phyloP scores from a whole-genome alignment of 1,284 basidiomycete species.

The Austroboletus novae-zelandiae region DNA sequence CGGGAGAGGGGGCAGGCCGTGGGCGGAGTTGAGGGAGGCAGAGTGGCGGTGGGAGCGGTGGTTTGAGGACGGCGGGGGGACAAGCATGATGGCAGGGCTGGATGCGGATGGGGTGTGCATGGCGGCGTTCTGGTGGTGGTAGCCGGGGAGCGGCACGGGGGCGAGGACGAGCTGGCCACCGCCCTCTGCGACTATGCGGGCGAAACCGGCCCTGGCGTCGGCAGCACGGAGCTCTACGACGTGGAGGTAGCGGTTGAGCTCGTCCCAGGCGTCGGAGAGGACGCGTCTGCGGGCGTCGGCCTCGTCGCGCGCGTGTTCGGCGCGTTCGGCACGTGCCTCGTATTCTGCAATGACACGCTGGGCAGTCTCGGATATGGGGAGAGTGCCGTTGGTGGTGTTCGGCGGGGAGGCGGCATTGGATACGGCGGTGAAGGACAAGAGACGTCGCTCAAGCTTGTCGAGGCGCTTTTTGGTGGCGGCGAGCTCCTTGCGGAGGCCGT shows the following conservation, averaged over 20 bases:
- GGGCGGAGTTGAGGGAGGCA: slow-evolving; percentile 21
- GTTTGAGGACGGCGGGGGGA: slow-evolving; percentile 17
- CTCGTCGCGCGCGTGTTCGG: slow-evolving; percentile 57
- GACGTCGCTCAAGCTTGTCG: slow-evolving; percentile 53
- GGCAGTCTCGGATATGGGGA: slow-evolving; percentile 28
- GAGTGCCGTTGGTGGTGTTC: slow-evolving; percentile 20
- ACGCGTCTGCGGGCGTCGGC: slow-evolving; percentile 49
- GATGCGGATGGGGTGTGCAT: slow-evolving; percentile 14
- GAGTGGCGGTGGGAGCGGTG: slow-evolving; percentile 24
- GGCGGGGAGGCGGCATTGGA: slow-evolving; percentile 21
- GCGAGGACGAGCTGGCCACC: slow-evolving; percentile 42
- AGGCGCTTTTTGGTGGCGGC: slow-evolving; percentile 39
- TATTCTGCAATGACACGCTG: slow-evolving; percentile 42
- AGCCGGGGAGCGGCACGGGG: slow-evolving; percentile 27
- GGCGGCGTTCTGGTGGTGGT: slow-evolving; percentile 1
- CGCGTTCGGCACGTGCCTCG: slow-evolving; percentile 47
- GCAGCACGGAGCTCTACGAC: slow-evolving; percentile 44
- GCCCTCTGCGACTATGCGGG: slow-evolving; percentile 44
- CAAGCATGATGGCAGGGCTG: slow-evolving; percentile 26
- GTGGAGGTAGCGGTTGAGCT: slow-evolving; percentile 50
- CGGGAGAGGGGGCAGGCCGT: slow-evolving; percentile 22
- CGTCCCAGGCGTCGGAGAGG: slow-evolving; percentile 51
- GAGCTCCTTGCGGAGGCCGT: slow-evolving; percentile 51
- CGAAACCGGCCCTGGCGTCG: slow-evolving; percentile 52
- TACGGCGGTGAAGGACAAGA: slow-evolving; percentile 32